Percentiles rank a stretch among this genome's conserved stretches.
Conservation (phyloP, 495 filamentous ascomycete genomes). For the Penicillium crystallinum region DNA sequence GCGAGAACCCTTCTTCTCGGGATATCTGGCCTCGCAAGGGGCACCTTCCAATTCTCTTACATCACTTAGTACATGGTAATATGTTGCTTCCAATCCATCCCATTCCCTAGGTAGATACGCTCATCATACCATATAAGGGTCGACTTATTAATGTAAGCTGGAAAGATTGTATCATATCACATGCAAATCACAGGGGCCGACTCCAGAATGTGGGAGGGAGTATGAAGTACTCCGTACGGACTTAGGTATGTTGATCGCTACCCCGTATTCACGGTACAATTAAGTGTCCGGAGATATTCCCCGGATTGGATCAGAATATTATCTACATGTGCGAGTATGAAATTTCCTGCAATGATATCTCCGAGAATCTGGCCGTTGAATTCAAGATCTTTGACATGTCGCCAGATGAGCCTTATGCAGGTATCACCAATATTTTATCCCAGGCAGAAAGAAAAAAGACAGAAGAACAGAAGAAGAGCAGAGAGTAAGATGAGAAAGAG, state of each 20-base stretch:
- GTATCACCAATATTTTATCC: no score
- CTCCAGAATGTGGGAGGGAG: background rate
- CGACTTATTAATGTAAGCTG: no score
- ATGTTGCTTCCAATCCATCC: background rate
- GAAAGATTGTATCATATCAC: background rate
- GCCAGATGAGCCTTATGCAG: no score
- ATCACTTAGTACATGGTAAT: background rate
- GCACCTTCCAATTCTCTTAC: background rate
- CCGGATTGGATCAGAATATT: background rate
- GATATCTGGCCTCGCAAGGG: conserved; percentile 11
- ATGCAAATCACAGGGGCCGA: background rate
- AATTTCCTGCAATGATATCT: no score
- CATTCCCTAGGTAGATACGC: background rate
- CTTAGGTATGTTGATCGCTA: background rate
- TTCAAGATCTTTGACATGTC: no score
- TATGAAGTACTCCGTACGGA: background rate
- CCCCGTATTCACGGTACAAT: background rate
- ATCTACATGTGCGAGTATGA: no score
- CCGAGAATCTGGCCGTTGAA: no score
- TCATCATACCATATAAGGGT: background rate
- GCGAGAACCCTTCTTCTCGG: conserved; percentile 22
- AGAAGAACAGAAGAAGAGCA: no score
- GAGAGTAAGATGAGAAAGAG: background rate
- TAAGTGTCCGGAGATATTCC: background rate
- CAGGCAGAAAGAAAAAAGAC: background rate